Evolutionary conservation across 2,329 filamentous ascomycete species (phyloP).

Genomic region (Colletotrichum paranaense): DNA sequence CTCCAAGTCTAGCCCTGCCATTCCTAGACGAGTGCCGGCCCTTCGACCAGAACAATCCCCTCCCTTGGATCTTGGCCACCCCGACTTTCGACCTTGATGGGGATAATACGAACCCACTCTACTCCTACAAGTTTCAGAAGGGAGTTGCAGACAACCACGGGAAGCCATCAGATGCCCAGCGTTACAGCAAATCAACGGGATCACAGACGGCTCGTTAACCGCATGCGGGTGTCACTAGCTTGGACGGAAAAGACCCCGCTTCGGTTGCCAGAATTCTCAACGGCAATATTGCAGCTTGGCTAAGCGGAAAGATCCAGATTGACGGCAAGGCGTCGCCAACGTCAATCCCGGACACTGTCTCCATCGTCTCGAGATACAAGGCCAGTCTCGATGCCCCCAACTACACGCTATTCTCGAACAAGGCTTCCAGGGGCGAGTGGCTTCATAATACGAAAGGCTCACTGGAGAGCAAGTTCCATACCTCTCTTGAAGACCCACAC

Average conservation of each 20-base stretch:
- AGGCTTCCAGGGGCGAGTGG: conserved; percentile 38
- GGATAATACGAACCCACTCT: conserved; percentile 37
- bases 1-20: conserved; percentile 33
- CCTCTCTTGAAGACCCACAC: conserved; percentile 41
- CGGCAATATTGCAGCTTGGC: conserved; percentile 17
- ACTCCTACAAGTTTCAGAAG: conserved; percentile 39
- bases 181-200: conserved; percentile 37
- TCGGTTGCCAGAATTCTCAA: background rate
- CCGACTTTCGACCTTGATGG: background rate
- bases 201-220: conserved; percentile 42
- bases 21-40: conserved; percentile 38
- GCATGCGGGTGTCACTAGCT: conserved; percentile 38
- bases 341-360: conserved; percentile 23
- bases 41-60: background rate
- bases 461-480: conserved; percentile 4
- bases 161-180: background rate
- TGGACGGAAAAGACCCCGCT: background rate
- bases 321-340: background rate
- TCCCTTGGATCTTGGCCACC: background rate
- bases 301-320: conserved; percentile 3
- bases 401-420: conserved; percentile 48
- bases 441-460: conserved; percentile 34
- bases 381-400: conserved; percentile 43
- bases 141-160: conserved; percentile 30
- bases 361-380: conserved; percentile 25